Evolutionary conservation across 805 yeast genomes (phyloP).

Genomic region (Kregervanrija delftensis): DNA sequence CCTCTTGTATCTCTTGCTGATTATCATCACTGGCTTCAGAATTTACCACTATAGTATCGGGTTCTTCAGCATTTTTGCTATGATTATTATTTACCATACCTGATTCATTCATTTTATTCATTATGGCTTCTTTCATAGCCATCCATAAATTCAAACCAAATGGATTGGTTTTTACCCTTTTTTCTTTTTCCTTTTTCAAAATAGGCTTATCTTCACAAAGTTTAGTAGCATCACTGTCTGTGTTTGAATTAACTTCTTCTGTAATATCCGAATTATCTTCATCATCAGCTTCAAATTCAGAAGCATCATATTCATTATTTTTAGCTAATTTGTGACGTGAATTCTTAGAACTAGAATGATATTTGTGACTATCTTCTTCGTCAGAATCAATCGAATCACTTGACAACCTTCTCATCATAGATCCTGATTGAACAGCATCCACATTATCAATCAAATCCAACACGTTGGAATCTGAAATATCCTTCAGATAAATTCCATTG

Average conservation of each 20-base stretch:
- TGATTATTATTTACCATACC: conserved; percentile 2
- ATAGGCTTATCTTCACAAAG: not conserved
- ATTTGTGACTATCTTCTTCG: conserved; percentile 1
- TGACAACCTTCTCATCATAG: conserved; percentile 3
- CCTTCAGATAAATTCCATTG: conserved; percentile 39
- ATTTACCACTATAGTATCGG: not conserved
- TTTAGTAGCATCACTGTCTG: not conserved
- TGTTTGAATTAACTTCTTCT: not conserved
- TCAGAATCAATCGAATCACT: not conserved
- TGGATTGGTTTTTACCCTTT: conserved; percentile 8
- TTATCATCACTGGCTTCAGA: not conserved
- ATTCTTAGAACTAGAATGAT: too few relatives aligned
- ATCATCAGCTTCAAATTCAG: conserved; percentile 17
- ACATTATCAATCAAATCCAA: conserved; percentile 25
- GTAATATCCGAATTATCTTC: conserved; percentile 11
- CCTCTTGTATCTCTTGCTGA: conserved; percentile 28
- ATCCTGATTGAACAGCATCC: not conserved
- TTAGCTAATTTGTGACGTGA: not conserved
- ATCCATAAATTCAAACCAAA: conserved; percentile 24
- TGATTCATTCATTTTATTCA: conserved; percentile 10
- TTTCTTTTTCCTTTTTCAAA: conserved; percentile 3
- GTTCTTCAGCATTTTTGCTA: not conserved
- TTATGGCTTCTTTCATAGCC: conserved; percentile 25
- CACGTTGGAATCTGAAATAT: conserved; percentile 35
- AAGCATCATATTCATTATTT: too few relatives aligned